Conservation (phyloP, 1,284 basidiomycete species). For the Pseudozyma hubeiensis region DNA sequence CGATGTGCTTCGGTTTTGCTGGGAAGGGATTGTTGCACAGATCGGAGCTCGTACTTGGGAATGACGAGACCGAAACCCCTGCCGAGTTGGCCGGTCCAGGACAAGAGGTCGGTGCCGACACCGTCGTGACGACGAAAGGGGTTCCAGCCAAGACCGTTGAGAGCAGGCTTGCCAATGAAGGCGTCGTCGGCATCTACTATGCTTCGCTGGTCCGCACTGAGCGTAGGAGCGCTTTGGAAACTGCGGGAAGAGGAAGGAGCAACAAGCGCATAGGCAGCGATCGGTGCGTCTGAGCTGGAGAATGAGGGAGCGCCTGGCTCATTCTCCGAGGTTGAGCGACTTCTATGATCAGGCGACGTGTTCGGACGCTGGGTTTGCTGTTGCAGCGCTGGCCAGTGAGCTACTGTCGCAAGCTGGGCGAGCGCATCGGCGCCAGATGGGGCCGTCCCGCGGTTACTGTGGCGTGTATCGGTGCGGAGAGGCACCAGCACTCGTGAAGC, state of each 20-base stretch:
- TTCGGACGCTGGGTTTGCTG: conserved; percentile 11
- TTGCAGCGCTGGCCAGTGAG: conserved; percentile 37
- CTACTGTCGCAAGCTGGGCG: conserved; percentile 32
- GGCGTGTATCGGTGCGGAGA: neutral
- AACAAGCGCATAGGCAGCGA: conserved; percentile 1
- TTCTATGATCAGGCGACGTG: conserved; percentile 1
- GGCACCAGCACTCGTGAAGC: neutral
- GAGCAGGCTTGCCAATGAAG: conserved; percentile 46
- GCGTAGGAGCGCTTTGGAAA: conserved; percentile 14
- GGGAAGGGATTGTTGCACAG: conserved; percentile 41
- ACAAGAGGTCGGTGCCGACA: conserved; percentile 38
- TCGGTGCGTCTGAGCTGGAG: conserved; percentile 13
- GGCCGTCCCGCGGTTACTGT: neutral
- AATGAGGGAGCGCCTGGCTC: conserved; percentile 4
- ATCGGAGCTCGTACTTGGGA: conserved; percentile 45
- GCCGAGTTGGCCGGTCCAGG: conserved; percentile 44
- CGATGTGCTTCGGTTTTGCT: conserved; percentile 32
- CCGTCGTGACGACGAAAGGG: conserved; percentile 46
- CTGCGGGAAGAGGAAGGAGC: conserved; percentile 25
- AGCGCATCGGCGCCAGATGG: conserved; percentile 21
- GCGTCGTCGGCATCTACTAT: conserved; percentile 50
- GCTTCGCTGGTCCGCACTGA: conserved; percentile 43
- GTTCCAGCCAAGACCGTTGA: conserved; percentile 47
- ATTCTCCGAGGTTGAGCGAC: neutral
- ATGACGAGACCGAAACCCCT: conserved; percentile 46